A percentile compares a stretch with the other conserved stretches of the same genome.
These are phyloP conservation scores for Lomentospora prolificans DNA, from an alignment of 2,329 filamentous ascomycete species.

Conservation along the genomic window DNA sequence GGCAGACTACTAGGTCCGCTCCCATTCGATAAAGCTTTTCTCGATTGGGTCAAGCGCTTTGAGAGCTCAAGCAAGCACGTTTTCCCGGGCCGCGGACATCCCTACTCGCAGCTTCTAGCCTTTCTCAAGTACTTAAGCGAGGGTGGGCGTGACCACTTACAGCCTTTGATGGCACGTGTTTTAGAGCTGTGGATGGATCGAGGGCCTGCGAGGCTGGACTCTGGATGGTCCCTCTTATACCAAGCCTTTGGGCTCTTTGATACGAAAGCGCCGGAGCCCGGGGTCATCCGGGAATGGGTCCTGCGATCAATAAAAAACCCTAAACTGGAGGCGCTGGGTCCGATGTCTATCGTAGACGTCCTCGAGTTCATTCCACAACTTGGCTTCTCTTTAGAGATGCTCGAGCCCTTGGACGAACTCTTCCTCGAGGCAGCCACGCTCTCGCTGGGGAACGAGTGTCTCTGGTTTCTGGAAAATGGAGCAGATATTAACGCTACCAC, in stretches of 20 bases:
- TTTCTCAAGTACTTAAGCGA: neutral
- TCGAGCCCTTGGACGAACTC: constrained; percentile 3
- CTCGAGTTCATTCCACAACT: constrained; percentile 5
- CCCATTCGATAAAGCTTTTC: constrained; percentile 1
- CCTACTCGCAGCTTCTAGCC: neutral
- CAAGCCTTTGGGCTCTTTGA: constrained; percentile 2
- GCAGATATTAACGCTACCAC: neutral
- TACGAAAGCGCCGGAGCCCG: neutral
- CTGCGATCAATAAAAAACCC: neutral
- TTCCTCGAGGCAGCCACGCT: neutral
- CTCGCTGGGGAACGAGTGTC: neutral
- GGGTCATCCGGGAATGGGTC: constrained; percentile 1
- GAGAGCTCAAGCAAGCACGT: neutral
- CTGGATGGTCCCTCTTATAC: constrained; percentile 6
- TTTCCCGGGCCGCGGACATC: neutral
- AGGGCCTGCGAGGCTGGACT: neutral
- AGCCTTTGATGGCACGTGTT: neutral
- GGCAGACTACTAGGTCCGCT: neutral
- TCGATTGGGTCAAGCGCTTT: constrained; percentile 4
- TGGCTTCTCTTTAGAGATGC: neutral
- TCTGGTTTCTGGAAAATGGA: constrained; percentile 1
- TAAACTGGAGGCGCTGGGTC: constrained; percentile 3
- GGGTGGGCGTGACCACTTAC: neutral
- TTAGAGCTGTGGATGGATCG: constrained; percentile 8
- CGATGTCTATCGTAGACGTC: constrained; percentile 4